These are phyloP conservation scores for Phytophthora rubi DNA, from an alignment of 352 stramenopile genomes.

Conservation along the genomic window DNA sequence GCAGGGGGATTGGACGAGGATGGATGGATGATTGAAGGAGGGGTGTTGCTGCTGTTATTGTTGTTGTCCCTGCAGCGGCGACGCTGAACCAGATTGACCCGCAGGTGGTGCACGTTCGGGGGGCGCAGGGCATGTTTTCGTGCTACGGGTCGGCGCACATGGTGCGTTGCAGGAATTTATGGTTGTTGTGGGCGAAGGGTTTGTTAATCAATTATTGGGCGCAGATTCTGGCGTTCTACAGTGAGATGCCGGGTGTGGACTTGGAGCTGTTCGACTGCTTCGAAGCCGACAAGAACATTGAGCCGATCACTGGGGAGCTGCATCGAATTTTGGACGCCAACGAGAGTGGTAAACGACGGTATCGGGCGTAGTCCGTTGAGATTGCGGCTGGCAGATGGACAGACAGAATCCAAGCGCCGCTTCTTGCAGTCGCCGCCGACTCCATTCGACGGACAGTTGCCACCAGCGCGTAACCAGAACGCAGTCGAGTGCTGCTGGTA, in stretches of 20 bases:
- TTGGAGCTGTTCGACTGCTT: slow-evolving; percentile 84
- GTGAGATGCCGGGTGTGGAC: slow-evolving; percentile 75
- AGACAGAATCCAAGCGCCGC: background rate
- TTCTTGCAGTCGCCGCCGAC: slow-evolving; percentile 8
- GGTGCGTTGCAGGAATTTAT: slow-evolving; percentile 37
- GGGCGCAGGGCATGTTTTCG: slow-evolving; percentile 86
- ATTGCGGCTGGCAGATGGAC: background rate
- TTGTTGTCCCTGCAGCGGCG: slow-evolving; percentile 40
- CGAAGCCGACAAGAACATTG: slow-evolving; percentile 78
- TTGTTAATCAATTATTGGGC: background rate
- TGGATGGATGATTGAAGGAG: slow-evolving; percentile 3
- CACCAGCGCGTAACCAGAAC: slow-evolving; percentile 5
- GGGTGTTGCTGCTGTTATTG: background rate
- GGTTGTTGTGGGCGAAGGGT: too few species aligned
- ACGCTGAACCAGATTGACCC: slow-evolving; percentile 86
- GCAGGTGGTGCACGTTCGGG: slow-evolving; percentile 84
- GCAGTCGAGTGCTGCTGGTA: slow-evolving; percentile 2
- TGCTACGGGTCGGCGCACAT: slow-evolving; percentile 80
- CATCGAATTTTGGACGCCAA: slow-evolving; percentile 70
- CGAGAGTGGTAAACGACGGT: slow-evolving; percentile 38
- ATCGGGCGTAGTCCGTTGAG: slow-evolving; percentile 21
- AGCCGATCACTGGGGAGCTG: slow-evolving; percentile 76
- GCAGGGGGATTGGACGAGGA: background rate
- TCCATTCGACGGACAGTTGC: slow-evolving; percentile 4
- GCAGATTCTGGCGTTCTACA: slow-evolving; percentile 89